Evolutionary conservation across 306 rosid species (phyloP).

Genomic region (Ochetophila trinervis): DNA sequence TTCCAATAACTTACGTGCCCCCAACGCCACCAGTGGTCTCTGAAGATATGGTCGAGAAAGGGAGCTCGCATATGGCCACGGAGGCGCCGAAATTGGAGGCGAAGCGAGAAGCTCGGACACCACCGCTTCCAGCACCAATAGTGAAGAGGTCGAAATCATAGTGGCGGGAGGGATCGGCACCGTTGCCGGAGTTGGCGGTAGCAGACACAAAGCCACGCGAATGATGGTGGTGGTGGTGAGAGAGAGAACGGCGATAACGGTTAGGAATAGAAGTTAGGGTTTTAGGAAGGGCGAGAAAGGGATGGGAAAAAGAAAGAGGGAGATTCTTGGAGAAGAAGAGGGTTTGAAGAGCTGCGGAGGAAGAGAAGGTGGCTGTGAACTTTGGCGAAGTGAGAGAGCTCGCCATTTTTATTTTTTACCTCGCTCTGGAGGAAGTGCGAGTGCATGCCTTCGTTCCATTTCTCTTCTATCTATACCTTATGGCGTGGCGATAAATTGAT

Average conservation of each 20-base stretch:
- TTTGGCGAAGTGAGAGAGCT: conserved; percentile 37
- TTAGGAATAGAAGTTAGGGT: conserved; percentile 14
- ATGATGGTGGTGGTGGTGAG: conserved; percentile 27
- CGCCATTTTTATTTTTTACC: conserved; percentile 33
- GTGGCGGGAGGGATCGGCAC: conserved; percentile 38
- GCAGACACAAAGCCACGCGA: conserved; percentile 24
- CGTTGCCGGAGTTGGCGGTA: conserved; percentile 51
- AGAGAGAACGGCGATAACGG: conserved; percentile 2
- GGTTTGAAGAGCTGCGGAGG: conserved; percentile 36
- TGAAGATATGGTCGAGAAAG: conserved; percentile 83
- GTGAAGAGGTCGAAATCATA: conserved; percentile 92
- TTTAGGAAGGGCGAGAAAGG: conserved; percentile 32
- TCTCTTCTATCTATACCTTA: too few relatives aligned
- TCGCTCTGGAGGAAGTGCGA: background rate
- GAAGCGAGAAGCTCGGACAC: conserved; percentile 86
- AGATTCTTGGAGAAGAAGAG: conserved; percentile 39
- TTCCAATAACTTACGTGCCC: conserved; percentile 63
- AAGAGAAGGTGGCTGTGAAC: conserved; percentile 32
- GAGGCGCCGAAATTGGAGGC: conserved; percentile 72
- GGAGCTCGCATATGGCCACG: conserved; percentile 90
- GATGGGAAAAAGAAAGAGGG: conserved; percentile 21
- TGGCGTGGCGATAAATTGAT: too few relatives aligned
- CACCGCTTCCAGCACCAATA: conserved; percentile 94
- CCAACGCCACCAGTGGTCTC: conserved; percentile 89
- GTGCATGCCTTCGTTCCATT: too few relatives aligned